Base-by-base conservation (phyloP, 2,329 filamentous ascomycete species). In the Fusarium solani-melongenae region DNA sequence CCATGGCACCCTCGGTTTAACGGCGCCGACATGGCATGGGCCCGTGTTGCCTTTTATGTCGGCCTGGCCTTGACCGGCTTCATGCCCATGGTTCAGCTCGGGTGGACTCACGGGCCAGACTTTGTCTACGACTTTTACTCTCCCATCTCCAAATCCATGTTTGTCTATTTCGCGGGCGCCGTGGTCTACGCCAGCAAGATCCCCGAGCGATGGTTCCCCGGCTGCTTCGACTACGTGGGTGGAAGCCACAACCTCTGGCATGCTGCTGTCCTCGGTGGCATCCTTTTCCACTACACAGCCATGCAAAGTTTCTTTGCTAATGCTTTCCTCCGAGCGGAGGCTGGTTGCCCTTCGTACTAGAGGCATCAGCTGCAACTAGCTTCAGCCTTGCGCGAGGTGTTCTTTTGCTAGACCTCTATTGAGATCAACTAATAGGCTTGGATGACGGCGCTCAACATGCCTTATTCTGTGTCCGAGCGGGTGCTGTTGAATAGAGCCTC, bases 211-310 rank as follows among this genome's bases (percentile, higher is more conserved):
- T 99, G 95, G 93, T 93, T 88, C 76, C 96, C 96, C 0, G 96
- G 96, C 58, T 90, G 93, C 81, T 99, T 99, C 77, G 96, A 99
- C 83, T 98, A 98, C 81, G 88, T 97, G 44, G 96, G 96, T 41
- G 95, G 94, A 53, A 97, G 94, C 82, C 96, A 99, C 84, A 99
- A 99, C 82, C 91, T 99, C 67, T 99, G 96, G 96, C 96, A 99
- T 83, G 84, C 97, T 36, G 96, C 96, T 9, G 96, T 99, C 12
- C 86, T 99, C 31, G 94, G 95, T 17, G 96, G 96, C 12, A 99
- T 99, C 66, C 83, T 98, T n/a, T 98, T 98, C 82, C 96, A 99
- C 83, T 99, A 98, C 84, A 88, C 89, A 24, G 96, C 96, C 20
- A 98, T 99, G 96, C 94, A 98, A 82, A 90, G 95, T 64, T 96